phyloP scores from a whole-genome alignment of 768 basidiomycete species.

The Pholiota microspora region DNA sequence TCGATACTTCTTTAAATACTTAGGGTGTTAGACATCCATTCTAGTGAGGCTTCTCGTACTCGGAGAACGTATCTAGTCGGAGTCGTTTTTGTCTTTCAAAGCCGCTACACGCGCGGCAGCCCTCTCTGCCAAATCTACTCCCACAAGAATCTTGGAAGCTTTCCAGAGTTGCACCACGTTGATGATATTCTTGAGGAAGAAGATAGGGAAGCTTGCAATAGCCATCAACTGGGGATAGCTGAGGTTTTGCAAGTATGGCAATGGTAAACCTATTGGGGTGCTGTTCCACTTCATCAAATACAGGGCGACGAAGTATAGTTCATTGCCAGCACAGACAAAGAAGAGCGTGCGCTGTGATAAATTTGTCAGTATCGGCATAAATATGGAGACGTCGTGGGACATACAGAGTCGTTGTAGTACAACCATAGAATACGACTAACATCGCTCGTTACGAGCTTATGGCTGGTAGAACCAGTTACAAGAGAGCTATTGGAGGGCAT shows the following conservation, averaged over 20 bases:
- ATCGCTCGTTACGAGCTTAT: conserved; percentile 90
- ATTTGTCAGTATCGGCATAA: not conserved
- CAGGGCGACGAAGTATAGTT: conserved; percentile 91
- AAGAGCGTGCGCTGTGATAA: conserved; percentile 74
- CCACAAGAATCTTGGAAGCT: conserved; percentile 91
- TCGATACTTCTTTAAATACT: not conserved
- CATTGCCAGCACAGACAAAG: conserved; percentile 91
- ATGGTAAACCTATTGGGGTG: conserved; percentile 58
- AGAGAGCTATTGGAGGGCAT: conserved; percentile 63
- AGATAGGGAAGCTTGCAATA: conserved; percentile 60
- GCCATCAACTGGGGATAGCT: conserved; percentile 83
- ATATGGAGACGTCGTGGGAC: conserved; percentile 27
- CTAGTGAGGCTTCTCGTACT: conserved; percentile 11
- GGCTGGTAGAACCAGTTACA: conserved; percentile 89
- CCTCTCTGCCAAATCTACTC: conserved; percentile 88
- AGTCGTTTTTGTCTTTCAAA: conserved; percentile 20
- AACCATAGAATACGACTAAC: conserved; percentile 89
- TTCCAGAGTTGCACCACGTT: conserved; percentile 98
- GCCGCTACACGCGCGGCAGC: conserved; percentile 54
- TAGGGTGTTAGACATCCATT: conserved; percentile 2
- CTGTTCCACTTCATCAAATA: conserved; percentile 89
- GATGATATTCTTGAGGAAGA: conserved; percentile 83
- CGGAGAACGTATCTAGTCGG: conserved; percentile 8
- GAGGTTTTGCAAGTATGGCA: conserved; percentile 29
- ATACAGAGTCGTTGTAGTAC: conserved; percentile 91